phyloP scores from a whole-genome alignment of 805 yeast genomes.

The Candida palmyrensis region DNA sequence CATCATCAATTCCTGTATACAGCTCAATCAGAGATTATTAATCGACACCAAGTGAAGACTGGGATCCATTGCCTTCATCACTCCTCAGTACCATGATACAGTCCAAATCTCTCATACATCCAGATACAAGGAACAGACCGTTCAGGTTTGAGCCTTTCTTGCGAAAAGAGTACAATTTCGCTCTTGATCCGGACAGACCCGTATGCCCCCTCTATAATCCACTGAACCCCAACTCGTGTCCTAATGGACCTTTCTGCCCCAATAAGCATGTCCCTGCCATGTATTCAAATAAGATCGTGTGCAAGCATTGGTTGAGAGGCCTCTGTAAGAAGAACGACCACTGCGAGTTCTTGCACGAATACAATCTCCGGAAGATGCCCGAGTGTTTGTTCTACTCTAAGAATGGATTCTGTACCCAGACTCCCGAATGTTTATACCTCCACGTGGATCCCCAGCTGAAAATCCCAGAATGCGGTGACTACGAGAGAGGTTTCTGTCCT shows the following conservation, averaged over 20 bases:
- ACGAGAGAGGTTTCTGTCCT: slow-evolving; percentile 85
- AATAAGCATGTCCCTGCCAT: slow-evolving; percentile 69
- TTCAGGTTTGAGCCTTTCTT: slow-evolving; percentile 79
- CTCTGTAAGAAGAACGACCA: slow-evolving; percentile 94
- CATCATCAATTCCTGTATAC: neutral
- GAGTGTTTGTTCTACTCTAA: slow-evolving; percentile 87
- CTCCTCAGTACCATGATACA: slow-evolving; percentile 35
- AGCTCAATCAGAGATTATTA: neutral
- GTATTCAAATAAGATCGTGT: slow-evolving; percentile 63
- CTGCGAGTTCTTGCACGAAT: slow-evolving; percentile 95
- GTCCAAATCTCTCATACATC: slow-evolving; percentile 35
- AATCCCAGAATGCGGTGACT: slow-evolving; percentile 83
- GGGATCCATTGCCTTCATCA: too few relatives aligned
- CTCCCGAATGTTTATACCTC: slow-evolving; percentile 88
- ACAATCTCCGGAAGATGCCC: slow-evolving; percentile 91
- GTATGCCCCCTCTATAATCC: slow-evolving; percentile 68
- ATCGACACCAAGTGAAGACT: neutral
- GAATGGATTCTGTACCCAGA: slow-evolving; percentile 82
- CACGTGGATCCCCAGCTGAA: slow-evolving; percentile 88
- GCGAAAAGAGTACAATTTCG: slow-evolving; percentile 72
- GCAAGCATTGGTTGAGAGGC: slow-evolving; percentile 98
- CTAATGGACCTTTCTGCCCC: slow-evolving; percentile 80
- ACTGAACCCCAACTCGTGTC: slow-evolving; percentile 59
- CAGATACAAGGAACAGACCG: slow-evolving; percentile 32
- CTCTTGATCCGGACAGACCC: slow-evolving; percentile 86